A percentile compares a stretch with the other conserved stretches of the same genome.
Conservation (phyloP, 371 early-diverging fungal species). For the Rhizopus microsporus region DNA sequence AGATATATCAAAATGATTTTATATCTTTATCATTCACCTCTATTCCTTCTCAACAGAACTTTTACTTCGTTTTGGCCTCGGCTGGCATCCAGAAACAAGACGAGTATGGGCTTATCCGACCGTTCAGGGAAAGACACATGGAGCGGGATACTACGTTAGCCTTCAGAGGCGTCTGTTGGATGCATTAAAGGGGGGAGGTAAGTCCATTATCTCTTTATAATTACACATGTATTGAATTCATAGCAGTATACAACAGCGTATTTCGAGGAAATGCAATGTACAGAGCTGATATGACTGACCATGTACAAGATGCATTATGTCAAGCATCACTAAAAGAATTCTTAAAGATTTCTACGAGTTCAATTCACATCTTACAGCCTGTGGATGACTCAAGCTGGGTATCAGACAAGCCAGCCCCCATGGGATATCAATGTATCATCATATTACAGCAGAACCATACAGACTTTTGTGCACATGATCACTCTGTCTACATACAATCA, state of each 20-base stretch:
- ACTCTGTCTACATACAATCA: conserved; percentile 1
- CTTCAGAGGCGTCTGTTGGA: conserved; percentile 11
- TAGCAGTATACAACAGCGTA: conserved; percentile 5
- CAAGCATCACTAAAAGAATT: conserved; percentile 10
- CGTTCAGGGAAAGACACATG: neutral
- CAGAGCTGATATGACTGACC: conserved; percentile 21
- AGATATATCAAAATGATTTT: neutral
- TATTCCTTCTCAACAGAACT: conserved; percentile 10
- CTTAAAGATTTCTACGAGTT: conserved; percentile 3
- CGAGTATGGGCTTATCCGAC: conserved; percentile 26
- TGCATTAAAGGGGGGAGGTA: conserved; percentile 9
- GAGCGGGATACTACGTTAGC: conserved; percentile 22
- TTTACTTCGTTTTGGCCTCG: conserved; percentile 23
- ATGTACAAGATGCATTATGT: conserved; percentile 7
- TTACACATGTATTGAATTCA: neutral
- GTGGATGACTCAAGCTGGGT: neutral
- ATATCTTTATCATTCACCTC: neutral
- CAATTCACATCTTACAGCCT: conserved; percentile 1
- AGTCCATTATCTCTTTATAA: neutral
- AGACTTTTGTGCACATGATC: neutral
- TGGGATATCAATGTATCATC: conserved; percentile 26
- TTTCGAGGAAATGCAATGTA: conserved; percentile 17
- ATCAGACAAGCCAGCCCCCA: neutral
- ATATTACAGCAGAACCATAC: conserved; percentile 2
- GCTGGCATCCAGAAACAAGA: conserved; percentile 21